These are phyloP conservation scores for Auricularia heimuer DNA, from an alignment of 768 basidiomycete species.

Conservation along the genomic window DNA sequence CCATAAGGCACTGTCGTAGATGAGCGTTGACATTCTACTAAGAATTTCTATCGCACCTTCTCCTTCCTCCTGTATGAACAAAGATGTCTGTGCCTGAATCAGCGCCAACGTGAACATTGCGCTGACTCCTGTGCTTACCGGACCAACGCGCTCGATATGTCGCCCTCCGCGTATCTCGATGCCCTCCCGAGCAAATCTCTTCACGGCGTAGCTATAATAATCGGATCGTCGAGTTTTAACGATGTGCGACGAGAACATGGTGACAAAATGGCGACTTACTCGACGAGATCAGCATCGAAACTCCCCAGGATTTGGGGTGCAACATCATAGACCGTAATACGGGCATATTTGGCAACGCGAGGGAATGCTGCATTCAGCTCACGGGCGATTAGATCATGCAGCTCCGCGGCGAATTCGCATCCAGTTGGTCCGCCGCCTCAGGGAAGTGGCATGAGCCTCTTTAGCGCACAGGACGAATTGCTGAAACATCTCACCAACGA, in stretches of 20 bases:
- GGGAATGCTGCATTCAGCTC: slow-evolving; percentile 59
- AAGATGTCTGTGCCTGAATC: slow-evolving; percentile 36
- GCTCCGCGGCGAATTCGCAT: slow-evolving; percentile 75
- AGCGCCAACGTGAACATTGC: neutral
- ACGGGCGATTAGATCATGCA: slow-evolving; percentile 64
- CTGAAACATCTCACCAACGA: slow-evolving; percentile 56
- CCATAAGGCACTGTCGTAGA: slow-evolving; percentile 57
- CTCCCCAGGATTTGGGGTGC: slow-evolving; percentile 64
- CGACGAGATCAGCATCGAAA: slow-evolving; percentile 59
- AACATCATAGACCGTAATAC: slow-evolving; percentile 76
- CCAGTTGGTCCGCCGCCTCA: slow-evolving; percentile 69
- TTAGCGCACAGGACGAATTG: slow-evolving; percentile 16
- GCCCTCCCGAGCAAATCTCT: slow-evolving; percentile 64
- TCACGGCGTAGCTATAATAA: slow-evolving; percentile 49
- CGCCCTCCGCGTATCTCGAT: slow-evolving; percentile 63
- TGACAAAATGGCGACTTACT: slow-evolving; percentile 29
- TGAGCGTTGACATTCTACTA: slow-evolving; percentile 7
- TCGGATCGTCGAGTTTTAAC: slow-evolving; percentile 1
- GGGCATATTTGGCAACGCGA: slow-evolving; percentile 47
- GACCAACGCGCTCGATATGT: slow-evolving; percentile 60
- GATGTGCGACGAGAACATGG: neutral
- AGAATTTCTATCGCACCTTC: slow-evolving; percentile 36
- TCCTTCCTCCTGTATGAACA: slow-evolving; percentile 63
- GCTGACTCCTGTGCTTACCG: slow-evolving; percentile 25
- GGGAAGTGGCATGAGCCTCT: neutral